Base-by-base conservation (phyloP, 164 flowering plant species). In the Malania oleifera region DNA sequence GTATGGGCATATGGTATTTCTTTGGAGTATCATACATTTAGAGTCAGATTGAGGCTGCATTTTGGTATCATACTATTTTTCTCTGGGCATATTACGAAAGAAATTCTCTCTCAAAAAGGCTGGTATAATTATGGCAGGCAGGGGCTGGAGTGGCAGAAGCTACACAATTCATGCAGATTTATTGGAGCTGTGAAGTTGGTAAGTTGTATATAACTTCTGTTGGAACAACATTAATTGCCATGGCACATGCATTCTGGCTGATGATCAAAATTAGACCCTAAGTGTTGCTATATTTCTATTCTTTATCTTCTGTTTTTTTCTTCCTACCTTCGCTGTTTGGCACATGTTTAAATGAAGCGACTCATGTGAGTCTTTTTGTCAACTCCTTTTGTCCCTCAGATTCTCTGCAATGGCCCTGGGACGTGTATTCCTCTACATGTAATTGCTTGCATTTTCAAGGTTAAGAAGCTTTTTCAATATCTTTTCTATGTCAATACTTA, bases 341-440 rank as follows among this genome's bases (percentile, higher is more conserved):
- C 15, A 38, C 10, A 20, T 62, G 23, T 22, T 1, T n/a, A n/a
- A n/a, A n/a, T n/a, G n/a, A n/a, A n/a, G n/a, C n/a, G n/a, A n/a
- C n/a, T n/a, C n/a, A n/a, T n/a, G n/a, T n/a, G n/a, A n/a, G n/a
- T n/a, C n/a, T n/a, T n/a, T n/a, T n/a, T n/a, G n/a, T n/a, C n/a
- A n/a, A n/a, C n/a, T n/a, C n/a, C n/a, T n/a, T n/a, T n/a, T n/a
- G n/a, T n/a, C n/a, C n/a, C n/a, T n/a, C 80, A 92, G 96, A 73
- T 92, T 57, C 79, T 89, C 19, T 92, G 98, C 82, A 92, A 87
- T 66, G 95, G 98, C n/a, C 98, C 96, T 43, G 97, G 98, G 60
- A 92, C 98, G 59, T 92, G 97, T 71, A 68, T 92, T 67, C 97
- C 97, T 31, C 73, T 92, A 13, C 87, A 97, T 54, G 61, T 63